Evolutionary conservation across 208 protist species (phyloP).

Genomic region (Entamoeba dispar): DNA sequence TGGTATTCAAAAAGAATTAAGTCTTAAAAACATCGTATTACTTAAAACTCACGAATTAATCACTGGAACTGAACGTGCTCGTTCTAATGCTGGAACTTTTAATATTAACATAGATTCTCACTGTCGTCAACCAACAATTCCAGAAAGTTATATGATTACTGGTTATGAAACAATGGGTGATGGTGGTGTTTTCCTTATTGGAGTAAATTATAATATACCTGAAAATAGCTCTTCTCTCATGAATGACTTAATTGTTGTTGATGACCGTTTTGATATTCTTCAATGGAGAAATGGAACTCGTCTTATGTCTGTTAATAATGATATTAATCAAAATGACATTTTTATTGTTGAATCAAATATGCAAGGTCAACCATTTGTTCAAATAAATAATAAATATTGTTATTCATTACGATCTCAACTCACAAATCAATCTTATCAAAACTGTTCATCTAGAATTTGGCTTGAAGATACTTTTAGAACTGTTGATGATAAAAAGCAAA

Average conservation of each 20-base stretch:
- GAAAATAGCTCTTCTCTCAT: not conserved
- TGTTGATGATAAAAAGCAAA: too few species aligned
- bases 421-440: not conserved
- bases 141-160: not conserved
- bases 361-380: not conserved
- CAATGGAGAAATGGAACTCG: not conserved
- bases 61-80: not conserved
- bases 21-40: not conserved
- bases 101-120: not conserved
- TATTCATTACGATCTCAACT: not conserved
- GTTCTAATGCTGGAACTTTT: not conserved
- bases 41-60: not conserved
- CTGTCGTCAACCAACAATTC: not conserved
- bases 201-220: not conserved
- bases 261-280: not conserved
- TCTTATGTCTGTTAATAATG: not conserved
- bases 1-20: not conserved
- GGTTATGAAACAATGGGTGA: not conserved
- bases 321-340: not conserved
- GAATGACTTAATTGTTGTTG: not conserved
- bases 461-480: not conserved
- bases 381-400: not conserved
- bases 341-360: not conserved
- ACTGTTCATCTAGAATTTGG: not conserved
- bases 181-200: not conserved